Evolutionary conservation across 768 basidiomycete species (phyloP), one percentile per base, ranked within the genome.

Genomic region (Trametes coccinea): DNA sequence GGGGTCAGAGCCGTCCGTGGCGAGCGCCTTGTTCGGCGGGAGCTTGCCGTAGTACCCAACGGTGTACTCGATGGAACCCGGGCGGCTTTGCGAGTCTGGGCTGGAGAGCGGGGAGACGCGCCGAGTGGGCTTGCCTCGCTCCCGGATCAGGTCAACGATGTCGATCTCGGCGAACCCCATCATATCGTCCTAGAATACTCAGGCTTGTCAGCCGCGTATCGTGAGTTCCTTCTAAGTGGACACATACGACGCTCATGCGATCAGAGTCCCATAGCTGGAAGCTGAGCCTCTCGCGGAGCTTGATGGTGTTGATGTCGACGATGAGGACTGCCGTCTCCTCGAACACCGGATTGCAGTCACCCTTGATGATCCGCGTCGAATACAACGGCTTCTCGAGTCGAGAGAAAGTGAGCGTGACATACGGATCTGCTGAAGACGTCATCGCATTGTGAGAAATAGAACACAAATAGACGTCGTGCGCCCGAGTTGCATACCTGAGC

Each of bases 211-310:
- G 47, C 47, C 22, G 22, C 1, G 22, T 22, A 22, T 22, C 1
- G 22, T 22, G 22, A 29, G 16, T 27, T 29, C 29, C 22, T 13
- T 27, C 47, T 22, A 48, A 5, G 9, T 22, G 22, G 2, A 4
- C 0, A 63, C 72, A 17, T 56, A 72, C 72, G 10, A 70, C 67
- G 47, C 69, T 74, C 61, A 67, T 67, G 6, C 72, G 70, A 78
- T 89, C 88, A 8, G 84, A 86, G 68, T 92, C 90, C 88, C 88
- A 90, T 2, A 90, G 73, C 77, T 89, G 88, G 22, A 86, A 72
- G 22, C 79, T 79, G 17, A 90, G 72, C 55, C 77, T 77, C 72
- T 93, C 91, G 59, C 86, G 80, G 0, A 85, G 80, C 66, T 89
- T 83, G 51, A 90, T 73, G 60, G 89, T 88, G 47, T 87, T 80